Evolutionary conservation across 106 monocot genomes (phyloP), one percentile per base, ranked within the genome.

Genomic region (Posidonia australis): DNA sequence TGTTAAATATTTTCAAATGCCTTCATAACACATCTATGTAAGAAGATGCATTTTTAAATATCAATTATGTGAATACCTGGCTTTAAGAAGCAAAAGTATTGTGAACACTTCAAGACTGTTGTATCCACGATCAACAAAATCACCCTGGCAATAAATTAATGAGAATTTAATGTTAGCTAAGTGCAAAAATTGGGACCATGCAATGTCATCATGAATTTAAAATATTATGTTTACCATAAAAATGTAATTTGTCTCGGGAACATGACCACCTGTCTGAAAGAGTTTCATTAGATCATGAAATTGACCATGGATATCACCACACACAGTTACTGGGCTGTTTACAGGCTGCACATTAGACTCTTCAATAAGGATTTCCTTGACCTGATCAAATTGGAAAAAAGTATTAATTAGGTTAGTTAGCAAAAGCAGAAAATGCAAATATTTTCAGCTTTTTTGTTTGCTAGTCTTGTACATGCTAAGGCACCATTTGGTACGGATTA

Each of bases 281-380:
- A 86, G 86, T 68, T 86, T 86, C 83, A 86, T 86, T 56, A 86
- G 64, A 66, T 86, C 86, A 77, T 83, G 86, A 72, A 86, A 86
- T 26, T 86, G 86, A 44, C 86, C 86, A 75, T 86, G 82, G 10
- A 82, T 86, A 44, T 86, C 86, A 64, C 86, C 86, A 70, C 86
- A 86, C 59, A 86, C 86, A 62, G 86, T 86, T 1, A 86, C 82
- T 32, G 86, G 86, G 63, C 86, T 86, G 67, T 86, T 79, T 54
- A 86, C 86, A 24, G 86, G 86, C 52, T 86, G 86, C 30, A 86
- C 86, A 67, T 86, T 86, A 54, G 86, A 86, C 56, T 86, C 86
- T 65, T 86, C 86, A 30, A 86, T 80, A 22, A 86, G 79, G 56
- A 86, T 86, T 22, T 81, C 81, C 47, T 81, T 81, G 21, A 81